A percentile compares a stretch with the other conserved stretches of the same genome.
These are phyloP conservation scores for Exophiala mesophila DNA, from an alignment of 2,329 filamentous ascomycete species.

Conservation along the genomic window DNA sequence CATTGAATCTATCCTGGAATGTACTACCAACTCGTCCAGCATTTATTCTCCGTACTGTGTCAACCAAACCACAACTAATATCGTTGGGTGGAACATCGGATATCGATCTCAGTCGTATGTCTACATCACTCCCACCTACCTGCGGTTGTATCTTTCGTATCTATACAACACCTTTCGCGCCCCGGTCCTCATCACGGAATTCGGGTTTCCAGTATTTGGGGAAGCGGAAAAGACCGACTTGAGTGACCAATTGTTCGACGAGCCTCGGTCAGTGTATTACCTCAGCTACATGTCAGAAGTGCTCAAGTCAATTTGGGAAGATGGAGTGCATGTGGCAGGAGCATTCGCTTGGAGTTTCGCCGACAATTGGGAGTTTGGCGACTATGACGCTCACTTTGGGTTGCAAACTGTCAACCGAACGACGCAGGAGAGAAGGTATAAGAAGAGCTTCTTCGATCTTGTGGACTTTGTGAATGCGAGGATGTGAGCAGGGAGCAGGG, in stretches of 20 bases:
- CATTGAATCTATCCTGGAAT: constrained; percentile 43
- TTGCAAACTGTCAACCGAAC: constrained; percentile 54
- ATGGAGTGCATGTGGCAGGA: constrained; percentile 52
- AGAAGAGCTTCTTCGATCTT: constrained; percentile 56
- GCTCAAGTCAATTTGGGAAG: constrained; percentile 52
- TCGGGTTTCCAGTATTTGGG: constrained; percentile 52
- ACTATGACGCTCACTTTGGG: constrained; percentile 48
- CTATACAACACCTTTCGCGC: constrained; percentile 55
- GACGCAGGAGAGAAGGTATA: constrained; percentile 48
- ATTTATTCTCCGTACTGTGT: constrained; percentile 51
- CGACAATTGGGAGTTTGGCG: constrained; percentile 45
- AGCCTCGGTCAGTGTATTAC: constrained; percentile 52
- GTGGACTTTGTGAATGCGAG: constrained; percentile 46
- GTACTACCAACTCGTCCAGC: constrained; percentile 44
- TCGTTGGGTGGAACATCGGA: constrained; percentile 55
- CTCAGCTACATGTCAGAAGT: constrained; percentile 51
- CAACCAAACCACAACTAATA: constrained; percentile 42
- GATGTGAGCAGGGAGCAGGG: constrained; percentile 1
- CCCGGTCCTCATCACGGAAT: constrained; percentile 49
- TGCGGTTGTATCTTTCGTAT: constrained; percentile 55
- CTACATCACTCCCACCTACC: constrained; percentile 50
- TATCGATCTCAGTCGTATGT: constrained; percentile 33
- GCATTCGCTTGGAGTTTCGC: constrained; percentile 50
- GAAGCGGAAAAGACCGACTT: constrained; percentile 43
- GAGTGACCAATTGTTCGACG: constrained; percentile 51